Base-by-base conservation (phyloP, 2,329 filamentous ascomycete genomes). In the Sclerotinia sclerotiorum region DNA sequence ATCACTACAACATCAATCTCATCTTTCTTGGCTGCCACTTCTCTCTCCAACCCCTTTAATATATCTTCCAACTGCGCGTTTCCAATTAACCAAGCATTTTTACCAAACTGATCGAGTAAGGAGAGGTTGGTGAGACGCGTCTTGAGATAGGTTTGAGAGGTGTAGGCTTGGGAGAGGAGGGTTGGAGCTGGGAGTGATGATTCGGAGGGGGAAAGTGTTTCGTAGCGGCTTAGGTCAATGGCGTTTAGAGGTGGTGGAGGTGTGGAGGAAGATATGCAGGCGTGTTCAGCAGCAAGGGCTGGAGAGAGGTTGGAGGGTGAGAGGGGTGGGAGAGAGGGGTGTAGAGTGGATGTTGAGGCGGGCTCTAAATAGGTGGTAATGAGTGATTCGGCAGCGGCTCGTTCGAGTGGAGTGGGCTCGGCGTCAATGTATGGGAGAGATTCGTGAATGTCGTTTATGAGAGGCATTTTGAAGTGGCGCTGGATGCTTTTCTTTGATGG, bases 1-100 rank as follows among this genome's bases (percentile, higher is more conserved):
- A 89, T 82, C 72, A 94, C 93, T 13, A 95, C 82, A 49, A 85
- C 78, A 77, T 97, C 93, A 60, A 93, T 85, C 72, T 91, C 87
- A 69, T 85, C 83, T 78, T 88, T 89, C 27, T 85, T 81, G 51
- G 82, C 84, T 19, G 87, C 88, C 62, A 98, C 82, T 75, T 97
- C 93, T 56, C 83, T 83, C 83, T 98, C 94, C 35, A 96, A 76
- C 17, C 79, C 79, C 63, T 84, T 84, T 64, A 96, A 79, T 54
- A 92, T 85, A 55, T 87, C 86, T 80, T 97, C 94, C 27, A 93
- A 79, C 73, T 91, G 88, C 74, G 89, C 87, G 79, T 99, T 99
- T 7, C 87, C 87, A 11, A 97, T 85, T 67, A 99, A 83, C 94
- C 95, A 98, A 13, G 92, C 90, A 79, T 97, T 97, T 80, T 92